Evolutionary conservation across 2,329 filamentous ascomycete species (phyloP), one percentile per base, ranked within the genome.

Genomic region (Ophiostoma perfectum): DNA sequence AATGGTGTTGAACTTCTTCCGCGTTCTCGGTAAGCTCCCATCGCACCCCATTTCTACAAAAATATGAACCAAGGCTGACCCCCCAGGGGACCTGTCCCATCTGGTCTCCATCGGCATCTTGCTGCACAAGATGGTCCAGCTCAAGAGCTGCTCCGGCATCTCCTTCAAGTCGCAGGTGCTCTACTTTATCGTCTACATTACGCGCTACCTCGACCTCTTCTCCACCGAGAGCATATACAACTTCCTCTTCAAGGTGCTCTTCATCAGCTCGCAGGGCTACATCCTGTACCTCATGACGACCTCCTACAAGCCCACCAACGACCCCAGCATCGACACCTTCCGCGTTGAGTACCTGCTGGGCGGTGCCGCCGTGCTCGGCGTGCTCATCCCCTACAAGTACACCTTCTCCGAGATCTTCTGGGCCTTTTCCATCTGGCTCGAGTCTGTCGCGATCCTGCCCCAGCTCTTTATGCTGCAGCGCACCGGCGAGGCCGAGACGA

Each of bases 131-230:
- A 99, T 99, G 93, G 89, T 89, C 75, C 88, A 90, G 77, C 89
- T 95, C 63, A 96, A 92, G 94, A 97, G 93, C 83, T 97, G 93
- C 78, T 90, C 94, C 58, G 95, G 95, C 74, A 94, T 99, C 80
- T 99, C 95, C 16, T 98, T 99, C 86, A 99, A 99, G 79, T 97
- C 94, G 71, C 95, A 99, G 84, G 92, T 89, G 66, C 86, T 99
- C 69, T 99, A 99, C 80, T 83, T 98, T 73, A 82, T 97, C 62
- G 95, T 99, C 75, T 99, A 99, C 80, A 78, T 96, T 60, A 96
- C 93, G 71, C 88, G 95, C 76, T 99, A 99, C 80, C 86, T 99
- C 18, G 92, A 99, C 78, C 85, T 98, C 70, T 93, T 98, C 78
- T 92, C 88, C 77, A 93, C 90, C 71, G 81, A 87, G 73, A 93